Evolutionary conservation across 352 stramenopile genomes (phyloP), one percentile per base, ranked within the genome.

Genomic region (Blastocystis sp.): DNA sequence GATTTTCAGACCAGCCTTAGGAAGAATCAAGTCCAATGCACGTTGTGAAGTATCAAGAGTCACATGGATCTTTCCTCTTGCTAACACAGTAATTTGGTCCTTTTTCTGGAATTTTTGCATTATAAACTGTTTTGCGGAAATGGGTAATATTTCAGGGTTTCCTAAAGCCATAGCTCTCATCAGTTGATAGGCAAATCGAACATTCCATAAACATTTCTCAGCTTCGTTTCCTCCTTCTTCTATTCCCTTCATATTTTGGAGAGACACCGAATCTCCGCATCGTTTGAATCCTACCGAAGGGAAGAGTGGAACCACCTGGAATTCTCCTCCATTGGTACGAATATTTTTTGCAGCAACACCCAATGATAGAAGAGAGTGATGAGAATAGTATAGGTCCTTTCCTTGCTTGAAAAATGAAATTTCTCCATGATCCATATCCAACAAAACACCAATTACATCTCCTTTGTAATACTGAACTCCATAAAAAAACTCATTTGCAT

Each of bases 351-450:
- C 43, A 18, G 77, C 77, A 11, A 88, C 66, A 34, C 77, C 77
- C 13, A 88, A 53, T 18, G 39, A 45, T 29, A 79, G 43, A 7
- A 88, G 41, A 23, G 55, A 76, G 26, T 88, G 43, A 26, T 88
- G 62, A 4, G 62, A 79, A 41, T 79, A 79, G 55, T 88, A 88
- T 37, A 88, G 66, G 15, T 88, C 77, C 41, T 73, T 63, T 3
- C 77, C 77, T 15, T 68, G 29, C 55, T 88, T 88, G 45, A 62
- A 77, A 47, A 88, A 88, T 29, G 43, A 47, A 8, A 88, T 47
- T 47, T 47, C 41, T n/a, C 77, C 77, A 6, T 63, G 11, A 64
- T 88, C 77, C 77, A 88, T 79, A 45, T 88, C 77, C 45, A 88
- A 54, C 26, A 88, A 45, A 20, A 88, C 77, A 37, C 77, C 77